Evolutionary conservation across 257 asterid species (phyloP), one percentile per base, ranked within the genome.

Genomic region (Ophiorrhiza pumila): DNA sequence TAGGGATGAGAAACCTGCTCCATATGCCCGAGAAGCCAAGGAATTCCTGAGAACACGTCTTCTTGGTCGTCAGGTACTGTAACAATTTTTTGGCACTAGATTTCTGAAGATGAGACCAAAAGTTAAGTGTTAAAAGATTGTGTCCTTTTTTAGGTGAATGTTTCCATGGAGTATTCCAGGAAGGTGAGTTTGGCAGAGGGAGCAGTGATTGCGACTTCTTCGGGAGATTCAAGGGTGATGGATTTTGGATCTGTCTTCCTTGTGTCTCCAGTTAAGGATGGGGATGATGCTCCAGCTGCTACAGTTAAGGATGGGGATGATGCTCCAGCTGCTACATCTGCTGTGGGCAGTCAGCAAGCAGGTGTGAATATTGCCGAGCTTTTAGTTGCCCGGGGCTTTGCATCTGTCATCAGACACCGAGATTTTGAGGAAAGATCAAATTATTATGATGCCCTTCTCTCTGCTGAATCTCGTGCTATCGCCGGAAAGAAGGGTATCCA

Each of bases 341-440:
- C 82, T 75, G 82, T 89, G 18, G 84, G 80, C 67, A 78, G 53
- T 79, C 97, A 85, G 81, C 88, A 78, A 63, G 34, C 81, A 65
- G 97, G 96, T 59, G 73, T 75, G 58, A 95, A 95, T 67, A 56
- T 95, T 76, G 99, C 96, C 15, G 99, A 95, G 84, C 92, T 95
- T 74, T 77, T 95, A 80, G 91, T 95, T 74, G 85, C 85, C 81
- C 96, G 99, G 75, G 99, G 99, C 60, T 87, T 78, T 71, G 99
- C 99, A 62, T 80, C 91, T 71, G 97, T 92, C 65, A 89, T 95
- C 79, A 92, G 93, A 80, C 99, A 95, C 76, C 90, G 99, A 56
- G 99, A 95, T 85, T 95, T 95, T 47, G 99, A 95, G 85, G 99
- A 95, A 81, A 87, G 99, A 66, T 95, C 99, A 50, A 92, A 92